phyloP scores from a whole-genome alignment of 202 grass and related monocot species.

The Schoenoplectus tabernaemontani region DNA sequence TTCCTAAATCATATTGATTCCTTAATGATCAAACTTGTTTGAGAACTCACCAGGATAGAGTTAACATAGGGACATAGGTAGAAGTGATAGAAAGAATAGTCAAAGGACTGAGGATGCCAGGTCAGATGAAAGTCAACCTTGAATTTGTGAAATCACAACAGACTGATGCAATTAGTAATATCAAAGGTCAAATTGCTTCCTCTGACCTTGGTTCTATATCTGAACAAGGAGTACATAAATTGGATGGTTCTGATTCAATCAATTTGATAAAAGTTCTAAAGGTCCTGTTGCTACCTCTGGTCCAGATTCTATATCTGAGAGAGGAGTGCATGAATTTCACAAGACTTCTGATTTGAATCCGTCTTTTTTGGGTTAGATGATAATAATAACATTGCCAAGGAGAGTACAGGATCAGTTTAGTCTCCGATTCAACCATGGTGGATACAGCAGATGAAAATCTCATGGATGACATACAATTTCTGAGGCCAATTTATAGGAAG shows the following conservation, averaged over 20 bases:
- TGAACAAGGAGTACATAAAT: background rate
- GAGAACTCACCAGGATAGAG: background rate
- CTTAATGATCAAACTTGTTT: background rate
- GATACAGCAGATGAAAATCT: constrained; percentile 19
- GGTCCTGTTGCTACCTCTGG: background rate
- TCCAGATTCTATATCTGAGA: background rate
- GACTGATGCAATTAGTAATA: background rate
- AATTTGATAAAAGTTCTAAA: background rate
- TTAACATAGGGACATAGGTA: background rate
- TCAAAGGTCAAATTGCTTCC: background rate
- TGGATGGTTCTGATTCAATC: background rate
- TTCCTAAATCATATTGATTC: background rate
- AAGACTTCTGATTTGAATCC: background rate
- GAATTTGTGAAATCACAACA: background rate
- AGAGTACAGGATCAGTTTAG: constrained; percentile 33
- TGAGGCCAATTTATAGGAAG: constrained; percentile 52
- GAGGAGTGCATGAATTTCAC: background rate
- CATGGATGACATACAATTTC: constrained; percentile 45
- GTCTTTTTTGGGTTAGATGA: background rate
- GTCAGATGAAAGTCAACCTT: constrained; percentile 16
- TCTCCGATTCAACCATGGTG: constrained; percentile 7
- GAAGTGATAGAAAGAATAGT: background rate
- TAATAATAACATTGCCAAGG: background rate
- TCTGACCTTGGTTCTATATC: constrained; percentile 1
- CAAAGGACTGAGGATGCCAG: background rate